Conservation (phyloP, 768 basidiomycete species). For the Pisolithus albus region DNA sequence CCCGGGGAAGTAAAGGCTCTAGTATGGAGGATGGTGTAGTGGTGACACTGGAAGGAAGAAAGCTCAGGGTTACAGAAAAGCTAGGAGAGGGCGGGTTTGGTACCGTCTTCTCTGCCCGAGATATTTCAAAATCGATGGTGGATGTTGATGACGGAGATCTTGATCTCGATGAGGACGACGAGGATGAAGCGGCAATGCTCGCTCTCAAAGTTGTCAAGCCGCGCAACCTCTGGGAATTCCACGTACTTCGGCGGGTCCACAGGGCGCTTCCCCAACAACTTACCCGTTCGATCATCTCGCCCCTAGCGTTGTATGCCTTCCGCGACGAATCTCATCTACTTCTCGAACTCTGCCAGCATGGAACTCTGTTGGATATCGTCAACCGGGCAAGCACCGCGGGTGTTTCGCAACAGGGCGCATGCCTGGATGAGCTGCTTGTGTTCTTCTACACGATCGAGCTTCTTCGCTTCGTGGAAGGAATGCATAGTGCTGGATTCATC, state of each 20-base stretch:
- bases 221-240: conserved; percentile 87
- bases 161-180: conserved; percentile 42
- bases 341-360: conserved; percentile 84
- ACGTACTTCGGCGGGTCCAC: conserved; percentile 74
- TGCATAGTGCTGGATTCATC: conserved; percentile 81
- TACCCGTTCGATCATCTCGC: conserved; percentile 63
- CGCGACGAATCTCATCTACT: conserved; percentile 86
- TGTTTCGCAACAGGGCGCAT: conserved; percentile 72
- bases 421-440: conserved; percentile 86
- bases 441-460: conserved; percentile 95
- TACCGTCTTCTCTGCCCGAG: conserved; percentile 81
- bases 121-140: conserved; percentile 37
- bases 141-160: conserved; percentile 37
- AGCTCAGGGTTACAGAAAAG: conserved; percentile 73
- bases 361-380: conserved; percentile 86
- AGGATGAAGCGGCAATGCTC: conserved; percentile 52
- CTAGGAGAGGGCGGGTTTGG: conserved; percentile 97
- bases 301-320: conserved; percentile 78
- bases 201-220: conserved; percentile 93
- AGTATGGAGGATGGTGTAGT: conserved; percentile 36
- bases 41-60: conserved; percentile 55
- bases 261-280: conserved; percentile 52
- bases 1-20: conserved; percentile 29
- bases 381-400: conserved; percentile 75
- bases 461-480: conserved; percentile 69